Base-by-base conservation (phyloP, 2,329 filamentous ascomycete species). In the Colletotrichum magnum region DNA sequence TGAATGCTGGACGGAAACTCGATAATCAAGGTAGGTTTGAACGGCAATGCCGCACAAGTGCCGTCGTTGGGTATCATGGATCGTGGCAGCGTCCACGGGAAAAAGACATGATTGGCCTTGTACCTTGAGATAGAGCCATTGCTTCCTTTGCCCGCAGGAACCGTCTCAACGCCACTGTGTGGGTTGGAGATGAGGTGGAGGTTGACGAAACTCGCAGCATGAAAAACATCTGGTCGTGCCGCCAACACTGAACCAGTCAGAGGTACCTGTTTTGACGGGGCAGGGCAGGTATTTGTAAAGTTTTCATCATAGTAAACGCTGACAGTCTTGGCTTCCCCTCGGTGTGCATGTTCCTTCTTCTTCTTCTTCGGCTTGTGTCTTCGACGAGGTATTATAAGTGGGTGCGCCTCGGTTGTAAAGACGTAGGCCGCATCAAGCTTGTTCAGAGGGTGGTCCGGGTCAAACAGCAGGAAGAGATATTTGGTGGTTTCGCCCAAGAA, bases 401-500 rank as follows among this genome's bases (percentile, higher is more conserved):
- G 96, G 79, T 99, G 96, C 0, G 95, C 96, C 81, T 99, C 96
- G 0, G 96, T 99, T 0, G 93, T 96, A 78, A 99, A 98, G 15
- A 99, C 95, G 78, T 92, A 97, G 0, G 95, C 90, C 0, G 91
- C 90, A 79, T 98, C 96, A 47, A 97, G 83, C 21, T 89, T 91
- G 79, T 98, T 98, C 50, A 99, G 83, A 0, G 95, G 94, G 80
- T 98, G 96, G 15, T 90, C 87, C 5, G 91, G 87, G 73, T 97
- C 93, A 79, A 97, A 98, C 2, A 98, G 88, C 63, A 99, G 84
- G 78, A 97, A 98, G 71, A 99, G 85, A 79, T 99, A 99, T 80
- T 98, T 98, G 52, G 94, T 92, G 1, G 96, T 99, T 81, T 99
- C 96, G 15, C 96, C 95, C 1, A 99, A 86, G 76, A 98, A 98